Evolutionary conservation across 2,329 filamentous ascomycete genomes (phyloP), one percentile per base, ranked within the genome.

Genomic region (Aspergillus sergii): DNA sequence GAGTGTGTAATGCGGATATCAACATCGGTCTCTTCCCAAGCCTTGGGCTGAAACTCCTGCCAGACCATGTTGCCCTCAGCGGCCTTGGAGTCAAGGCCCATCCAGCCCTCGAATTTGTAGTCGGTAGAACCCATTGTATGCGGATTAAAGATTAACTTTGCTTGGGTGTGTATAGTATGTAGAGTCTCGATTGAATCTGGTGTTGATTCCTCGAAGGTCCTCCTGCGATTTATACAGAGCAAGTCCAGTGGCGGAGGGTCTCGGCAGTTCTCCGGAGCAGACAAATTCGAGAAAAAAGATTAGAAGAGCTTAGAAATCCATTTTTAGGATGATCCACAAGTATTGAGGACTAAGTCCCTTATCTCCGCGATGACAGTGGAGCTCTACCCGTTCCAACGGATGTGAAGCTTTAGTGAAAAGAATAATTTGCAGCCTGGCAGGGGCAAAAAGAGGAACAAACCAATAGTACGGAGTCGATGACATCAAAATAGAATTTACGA

Each of bases 1-100:
- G 86, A 89, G 77, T 89, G 86, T 1, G 85, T 84, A 66, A 90
- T 78, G 71, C 85, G 82, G 65, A 90, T 88, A 68, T 90, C 87
- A 54, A 90, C 75, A 62, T 90, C 87, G 28, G 82, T 84, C 73
- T 90, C 88, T 54, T 87, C 84, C 84, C 87, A 90, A 14, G 81
- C 79, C 81, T 90, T 90, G 41, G 87, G 87, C 75, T 87, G 82
- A 60, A 84, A 89, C 60, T 83, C 72, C 56, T 81, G 75, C 84
- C 84, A 85, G 41, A 77, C 78, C 80, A 86, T 83, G 58, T 84
- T 84, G 62, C 85, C 85, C 54, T 85, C 66, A 43, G 77, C 82
- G 14, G 83, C 78, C 58, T 76, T 72, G 41, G 79, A 72, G 75
- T 83, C 80, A 50, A 82, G 80, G 71, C 80, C 85, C 64, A 86